These are phyloP conservation scores for Coemansia sp. DNA, from an alignment of 192 early-diverging fungal species.

Conservation along the genomic window DNA sequence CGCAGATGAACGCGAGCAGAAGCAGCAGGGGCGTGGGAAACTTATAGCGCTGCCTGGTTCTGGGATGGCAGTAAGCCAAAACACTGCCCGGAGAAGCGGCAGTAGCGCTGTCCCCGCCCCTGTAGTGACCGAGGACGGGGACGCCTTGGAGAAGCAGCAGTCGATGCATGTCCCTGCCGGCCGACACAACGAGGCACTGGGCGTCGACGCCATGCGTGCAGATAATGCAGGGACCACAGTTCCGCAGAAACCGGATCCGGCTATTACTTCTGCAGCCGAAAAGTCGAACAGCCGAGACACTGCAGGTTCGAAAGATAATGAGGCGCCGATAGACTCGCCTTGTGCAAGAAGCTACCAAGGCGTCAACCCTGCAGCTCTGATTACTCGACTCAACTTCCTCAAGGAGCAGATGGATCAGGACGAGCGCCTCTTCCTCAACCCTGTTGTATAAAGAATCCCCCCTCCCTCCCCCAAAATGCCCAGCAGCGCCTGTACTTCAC, in stretches of 20 bases:
- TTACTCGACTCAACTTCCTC: constrained; percentile 42
- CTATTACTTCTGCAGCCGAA: background rate
- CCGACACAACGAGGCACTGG: background rate
- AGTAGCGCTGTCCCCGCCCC: background rate
- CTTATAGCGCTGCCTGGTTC: too few species aligned
- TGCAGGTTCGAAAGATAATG: background rate
- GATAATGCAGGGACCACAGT: background rate
- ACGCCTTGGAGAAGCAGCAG: background rate
- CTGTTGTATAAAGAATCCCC: constrained; percentile 3
- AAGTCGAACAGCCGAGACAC: background rate
- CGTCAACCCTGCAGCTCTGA: constrained; percentile 46
- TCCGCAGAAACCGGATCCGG: background rate
- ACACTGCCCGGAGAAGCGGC: background rate
- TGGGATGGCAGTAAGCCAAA: constrained; percentile 1
- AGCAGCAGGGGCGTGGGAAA: constrained; percentile 1
- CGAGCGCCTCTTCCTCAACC: constrained; percentile 29
- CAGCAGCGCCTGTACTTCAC: background rate
- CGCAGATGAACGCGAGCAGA: constrained; percentile 4
- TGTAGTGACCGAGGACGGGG: background rate
- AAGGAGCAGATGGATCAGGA: constrained; percentile 50
- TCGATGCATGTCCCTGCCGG: background rate
- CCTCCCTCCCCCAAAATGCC: background rate
- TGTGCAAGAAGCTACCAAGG: constrained; percentile 18
- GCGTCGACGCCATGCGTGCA: background rate
- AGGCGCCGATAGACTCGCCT: constrained; percentile 15